A percentile compares a stretch with the other conserved stretches of the same genome.
Evolutionary conservation across 202 grass and related monocot genomes (phyloP).

Genomic region (Schoenoplectus tabernaemontani): DNA sequence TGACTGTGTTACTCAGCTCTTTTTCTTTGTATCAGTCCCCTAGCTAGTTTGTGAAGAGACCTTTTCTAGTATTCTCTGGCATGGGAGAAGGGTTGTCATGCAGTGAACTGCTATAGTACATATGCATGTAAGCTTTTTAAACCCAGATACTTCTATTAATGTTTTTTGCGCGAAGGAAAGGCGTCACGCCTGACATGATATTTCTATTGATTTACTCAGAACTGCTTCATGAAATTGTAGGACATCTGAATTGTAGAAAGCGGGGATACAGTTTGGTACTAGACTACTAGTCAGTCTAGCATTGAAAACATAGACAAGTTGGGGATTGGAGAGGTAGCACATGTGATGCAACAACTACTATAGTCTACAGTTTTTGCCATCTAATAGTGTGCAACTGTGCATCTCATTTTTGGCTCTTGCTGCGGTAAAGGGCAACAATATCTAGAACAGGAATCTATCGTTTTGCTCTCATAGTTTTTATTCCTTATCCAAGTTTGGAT

Average conservation of each 20-base stretch:
- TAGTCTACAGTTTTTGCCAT: background rate
- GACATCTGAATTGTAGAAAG: background rate
- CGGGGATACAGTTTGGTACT: background rate
- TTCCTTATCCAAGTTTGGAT: background rate
- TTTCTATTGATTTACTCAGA: background rate
- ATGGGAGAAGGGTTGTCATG: background rate
- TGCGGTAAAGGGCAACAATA: background rate
- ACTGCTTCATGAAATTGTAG: background rate
- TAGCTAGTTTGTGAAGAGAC: background rate
- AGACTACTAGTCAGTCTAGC: conserved; percentile 8
- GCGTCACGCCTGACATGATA: background rate
- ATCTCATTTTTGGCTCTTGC: background rate
- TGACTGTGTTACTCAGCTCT: background rate
- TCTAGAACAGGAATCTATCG: background rate
- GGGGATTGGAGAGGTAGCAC: background rate
- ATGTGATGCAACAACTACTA: conserved; percentile 2
- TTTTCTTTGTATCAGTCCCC: background rate
- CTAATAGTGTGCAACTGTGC: background rate
- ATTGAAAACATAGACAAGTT: background rate
- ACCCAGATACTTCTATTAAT: background rate
- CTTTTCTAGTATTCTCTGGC: background rate
- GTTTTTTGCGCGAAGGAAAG: background rate
- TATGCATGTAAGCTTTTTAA: background rate
- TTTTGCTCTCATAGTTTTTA: background rate
- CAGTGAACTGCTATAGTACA: background rate